These are phyloP conservation scores for Trapa bicornis DNA, from an alignment of 345 rosid species.

Conservation along the genomic window DNA sequence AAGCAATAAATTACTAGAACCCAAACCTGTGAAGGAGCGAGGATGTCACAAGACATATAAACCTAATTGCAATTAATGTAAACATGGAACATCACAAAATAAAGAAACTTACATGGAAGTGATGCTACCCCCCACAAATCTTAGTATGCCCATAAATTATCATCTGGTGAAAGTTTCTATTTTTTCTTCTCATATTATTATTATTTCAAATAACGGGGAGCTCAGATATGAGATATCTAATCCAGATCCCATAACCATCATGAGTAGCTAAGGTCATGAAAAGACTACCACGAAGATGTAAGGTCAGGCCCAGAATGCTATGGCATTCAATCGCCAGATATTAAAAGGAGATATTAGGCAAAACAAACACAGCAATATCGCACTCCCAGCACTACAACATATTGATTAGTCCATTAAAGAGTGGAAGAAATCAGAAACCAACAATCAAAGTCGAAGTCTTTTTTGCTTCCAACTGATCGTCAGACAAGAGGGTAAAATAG, in stretches of 20 bases:
- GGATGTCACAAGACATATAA: not conserved
- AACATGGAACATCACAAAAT: not conserved
- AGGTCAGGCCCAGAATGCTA: too few relatives aligned
- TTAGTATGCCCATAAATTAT: not conserved
- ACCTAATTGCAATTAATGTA: too few relatives aligned
- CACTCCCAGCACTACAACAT: not conserved
- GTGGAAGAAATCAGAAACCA: not conserved
- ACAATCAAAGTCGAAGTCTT: not conserved
- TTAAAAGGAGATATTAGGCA: not conserved
- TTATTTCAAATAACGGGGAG: too few relatives aligned
- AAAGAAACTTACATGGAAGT: not conserved
- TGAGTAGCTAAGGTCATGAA: not conserved
- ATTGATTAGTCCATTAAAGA: not conserved
- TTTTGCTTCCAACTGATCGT: not conserved
- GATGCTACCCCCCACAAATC: not conserved
- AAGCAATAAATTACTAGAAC: not conserved
- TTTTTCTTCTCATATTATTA: too few relatives aligned
- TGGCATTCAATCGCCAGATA: too few relatives aligned
- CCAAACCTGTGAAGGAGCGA: not conserved
- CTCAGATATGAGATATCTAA: too few relatives aligned
- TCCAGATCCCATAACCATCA: not conserved
- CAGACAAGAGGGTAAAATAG: not conserved
- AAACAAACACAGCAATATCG: not conserved
- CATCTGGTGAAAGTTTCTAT: not conserved
- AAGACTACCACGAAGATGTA: not conserved